Evolutionary conservation across 1,284 basidiomycete genomes (phyloP), one percentile per base, ranked within the genome.

Genomic region (Xanthoconium separans): DNA sequence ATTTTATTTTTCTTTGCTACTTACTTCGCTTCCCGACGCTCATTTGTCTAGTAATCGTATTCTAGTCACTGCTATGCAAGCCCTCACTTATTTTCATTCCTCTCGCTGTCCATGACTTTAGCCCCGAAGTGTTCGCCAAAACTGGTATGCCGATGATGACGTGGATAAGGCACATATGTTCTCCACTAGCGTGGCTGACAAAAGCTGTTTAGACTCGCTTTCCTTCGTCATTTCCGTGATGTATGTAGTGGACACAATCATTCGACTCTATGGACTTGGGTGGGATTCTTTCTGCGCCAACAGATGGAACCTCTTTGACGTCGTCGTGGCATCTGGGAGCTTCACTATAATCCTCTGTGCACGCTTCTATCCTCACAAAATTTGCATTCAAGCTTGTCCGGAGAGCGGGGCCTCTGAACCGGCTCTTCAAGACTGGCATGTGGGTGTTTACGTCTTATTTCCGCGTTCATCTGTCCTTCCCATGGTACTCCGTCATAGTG

Each of bases 371-470:
- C 66, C 74, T 2, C 74, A 70, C 20, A 78, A 78, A 16, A 84
- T 82, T 59, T 50, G 87, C 92, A 0, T 89, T 98, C 79, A 99
- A 99, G 73, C 81, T 99, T 22, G 92, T 98, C 1, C 93, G 98
- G 68, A 83, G 91, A 48, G 90, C 88, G 57, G 89, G 94, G 65
- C 87, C 85, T 58, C 77, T 99, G 55, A 98, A 98, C 65, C 93
- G 97, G 73, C 78, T 99, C 18, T 98, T 98, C 83, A 98, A 98
- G 74, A 98, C 95, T 8, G 92, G 93, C 2, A 82, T 93, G 91
- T 95, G 75, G 60, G 92, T 78, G 31, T 8, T 30, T 8, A 20
- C 3, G 44, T 36, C 22, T 47, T 52, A 15, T 30, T 20, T 42
- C 45, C 50, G 11, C 9, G 13, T 41, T 54, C 16, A 56, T 24